Evolutionary conservation across 345 rosid species (phyloP).

Genomic region (Gossypium anomalum): DNA sequence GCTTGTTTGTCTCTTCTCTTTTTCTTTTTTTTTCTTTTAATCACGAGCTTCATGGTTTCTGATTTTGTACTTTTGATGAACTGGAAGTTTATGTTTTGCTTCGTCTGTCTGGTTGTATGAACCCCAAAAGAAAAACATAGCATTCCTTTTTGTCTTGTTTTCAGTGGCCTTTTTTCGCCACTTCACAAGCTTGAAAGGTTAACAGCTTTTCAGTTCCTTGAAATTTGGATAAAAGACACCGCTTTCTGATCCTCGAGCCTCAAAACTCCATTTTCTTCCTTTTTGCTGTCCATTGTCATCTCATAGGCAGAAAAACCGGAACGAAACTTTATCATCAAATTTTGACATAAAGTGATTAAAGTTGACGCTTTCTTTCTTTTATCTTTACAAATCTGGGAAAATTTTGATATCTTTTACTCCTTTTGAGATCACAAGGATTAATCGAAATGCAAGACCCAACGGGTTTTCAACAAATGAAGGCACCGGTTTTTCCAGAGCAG

Average conservation of each 20-base stretch:
- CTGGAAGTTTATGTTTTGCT: not conserved
- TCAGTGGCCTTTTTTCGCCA: slow-evolving; percentile 13
- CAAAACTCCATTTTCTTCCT: not conserved
- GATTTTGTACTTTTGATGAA: not conserved
- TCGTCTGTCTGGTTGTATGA: not conserved
- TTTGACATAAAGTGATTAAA: not conserved
- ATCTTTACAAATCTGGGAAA: no score
- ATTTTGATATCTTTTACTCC: not conserved
- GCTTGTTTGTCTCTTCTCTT: not conserved
- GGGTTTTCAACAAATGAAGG: slow-evolving; percentile 31
- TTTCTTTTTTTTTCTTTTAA: not conserved
- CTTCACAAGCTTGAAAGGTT: slow-evolving; percentile 11
- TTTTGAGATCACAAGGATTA: not conserved
- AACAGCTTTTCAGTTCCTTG: not conserved
- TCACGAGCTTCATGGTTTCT: not conserved
- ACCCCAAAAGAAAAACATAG: not conserved
- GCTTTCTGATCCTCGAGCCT: slow-evolving; percentile 8
- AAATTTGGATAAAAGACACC: not conserved
- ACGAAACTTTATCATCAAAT: not conserved
- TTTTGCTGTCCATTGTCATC: no score
- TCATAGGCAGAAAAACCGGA: no score
- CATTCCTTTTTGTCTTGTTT: slow-evolving; percentile 19
- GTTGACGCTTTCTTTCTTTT: not conserved
- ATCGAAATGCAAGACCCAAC: slow-evolving; percentile 53
- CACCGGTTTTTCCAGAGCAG: slow-evolving; percentile 64